phyloP scores from a whole-genome alignment of 2,329 filamentous ascomycete species.

The Stemphylium lycopersici region DNA sequence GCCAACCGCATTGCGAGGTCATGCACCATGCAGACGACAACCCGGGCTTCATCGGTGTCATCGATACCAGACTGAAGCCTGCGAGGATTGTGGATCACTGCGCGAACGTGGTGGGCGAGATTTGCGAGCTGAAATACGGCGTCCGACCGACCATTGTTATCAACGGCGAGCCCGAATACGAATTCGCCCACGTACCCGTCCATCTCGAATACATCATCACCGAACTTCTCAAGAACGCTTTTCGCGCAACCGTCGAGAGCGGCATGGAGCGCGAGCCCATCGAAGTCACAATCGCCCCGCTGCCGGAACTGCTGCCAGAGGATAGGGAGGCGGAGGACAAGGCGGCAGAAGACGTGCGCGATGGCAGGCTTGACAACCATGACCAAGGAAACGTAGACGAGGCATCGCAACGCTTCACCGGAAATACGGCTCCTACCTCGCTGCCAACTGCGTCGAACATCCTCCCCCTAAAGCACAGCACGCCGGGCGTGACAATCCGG shows the following conservation, averaged over 20 bases:
- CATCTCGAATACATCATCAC: conserved; percentile 98
- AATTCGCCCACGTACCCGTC: conserved; percentile 91
- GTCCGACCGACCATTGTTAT: conserved; percentile 80
- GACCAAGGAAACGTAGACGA: conserved; percentile 44
- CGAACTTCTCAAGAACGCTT: conserved; percentile 95
- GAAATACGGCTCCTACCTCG: conserved; percentile 23
- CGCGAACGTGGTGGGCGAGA: conserved; percentile 89
- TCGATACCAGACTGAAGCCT: conserved; percentile 86
- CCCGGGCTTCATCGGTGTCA: conserved; percentile 84
- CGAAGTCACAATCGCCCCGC: conserved; percentile 86
- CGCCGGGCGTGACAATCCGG: conserved; percentile 88
- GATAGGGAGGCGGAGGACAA: conserved; percentile 21
- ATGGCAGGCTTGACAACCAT: conserved; percentile 28
- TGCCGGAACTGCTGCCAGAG: conserved; percentile 56
- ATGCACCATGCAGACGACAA: conserved; percentile 51
- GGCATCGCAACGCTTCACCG: conserved; percentile 39
- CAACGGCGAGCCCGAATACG: conserved; percentile 84
- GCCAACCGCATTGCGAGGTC: conserved; percentile 71
- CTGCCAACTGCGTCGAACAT: conserved; percentile 47
- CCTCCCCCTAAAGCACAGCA: conserved; percentile 56
- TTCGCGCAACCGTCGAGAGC: conserved; percentile 88
- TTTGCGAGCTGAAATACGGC: conserved; percentile 95
- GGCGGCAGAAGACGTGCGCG: conserved; percentile 12
- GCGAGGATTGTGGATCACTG: conserved; percentile 82
- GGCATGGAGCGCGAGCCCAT: conserved; percentile 80